Percentiles rank a stretch among this genome's conserved stretches.
Evolutionary conservation across 1,284 basidiomycete species (phyloP).

Genomic region (Blastosporella zonata): DNA sequence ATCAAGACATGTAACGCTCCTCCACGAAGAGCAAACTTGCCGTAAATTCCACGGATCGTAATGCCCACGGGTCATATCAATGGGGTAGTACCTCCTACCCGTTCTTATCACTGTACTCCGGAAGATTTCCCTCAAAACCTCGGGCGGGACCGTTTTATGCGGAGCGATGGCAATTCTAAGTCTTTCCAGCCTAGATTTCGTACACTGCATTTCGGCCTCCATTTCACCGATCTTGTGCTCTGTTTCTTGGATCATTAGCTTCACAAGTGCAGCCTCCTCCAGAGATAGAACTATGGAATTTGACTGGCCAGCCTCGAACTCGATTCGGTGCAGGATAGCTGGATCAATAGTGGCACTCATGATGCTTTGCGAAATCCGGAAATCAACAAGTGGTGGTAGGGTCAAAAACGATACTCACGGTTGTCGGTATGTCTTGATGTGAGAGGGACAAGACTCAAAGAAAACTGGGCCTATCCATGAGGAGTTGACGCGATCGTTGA

Average conservation of each 20-base stretch:
- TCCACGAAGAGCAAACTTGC: neutral
- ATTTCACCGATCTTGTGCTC: too few species aligned
- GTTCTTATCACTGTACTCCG: neutral
- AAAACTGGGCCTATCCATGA: too few species aligned
- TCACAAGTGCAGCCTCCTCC: neutral
- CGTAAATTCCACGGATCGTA: neutral
- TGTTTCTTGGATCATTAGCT: neutral
- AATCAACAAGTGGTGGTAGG: too few species aligned
- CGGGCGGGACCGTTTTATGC: neutral
- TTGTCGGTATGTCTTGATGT: too few species aligned
- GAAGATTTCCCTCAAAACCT: neutral
- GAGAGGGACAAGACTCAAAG: too few species aligned
- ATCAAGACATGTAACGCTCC: neutral
- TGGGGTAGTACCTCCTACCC: too few species aligned
- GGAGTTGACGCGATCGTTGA: too few species aligned
- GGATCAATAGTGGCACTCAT: too few species aligned
- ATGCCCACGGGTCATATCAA: too few species aligned
- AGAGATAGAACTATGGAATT: neutral
- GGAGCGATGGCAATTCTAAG: neutral
- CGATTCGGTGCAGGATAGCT: neutral
- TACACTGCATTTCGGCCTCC: neutral
- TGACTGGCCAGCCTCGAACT: neutral
- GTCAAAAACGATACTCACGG: too few species aligned
- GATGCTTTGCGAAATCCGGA: too few species aligned
- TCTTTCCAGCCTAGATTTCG: neutral